Base-by-base conservation (phyloP, 1,284 basidiomycete genomes). In the Ganoderma lingzhi region DNA sequence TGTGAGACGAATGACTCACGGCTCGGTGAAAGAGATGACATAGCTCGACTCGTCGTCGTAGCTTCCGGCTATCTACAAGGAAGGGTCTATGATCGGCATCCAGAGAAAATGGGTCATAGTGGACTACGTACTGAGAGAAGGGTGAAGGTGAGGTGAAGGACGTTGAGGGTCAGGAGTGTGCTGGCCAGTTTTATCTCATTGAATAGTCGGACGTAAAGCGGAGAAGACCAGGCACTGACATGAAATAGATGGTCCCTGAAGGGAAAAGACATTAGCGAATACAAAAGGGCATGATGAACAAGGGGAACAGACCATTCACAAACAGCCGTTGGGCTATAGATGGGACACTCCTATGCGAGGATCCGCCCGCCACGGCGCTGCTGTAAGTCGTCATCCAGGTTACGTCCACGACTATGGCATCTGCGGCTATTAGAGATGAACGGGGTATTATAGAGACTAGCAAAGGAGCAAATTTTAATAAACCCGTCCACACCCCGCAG, bases 21-120 rank as follows among this genome's bases (percentile, higher is more conserved):
- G 64, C 15, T 65, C 64, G n/a, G 64, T 44, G 41, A 65, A 65
- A 9, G 41, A 35, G 17, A 65, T 41, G 55, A 65, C 9, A 39
- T 42, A 59, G 64, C 53, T 58, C 10, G 64, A 41, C 35, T 37
- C 30, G 0, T 12, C 4, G 9, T 14, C n/a, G 17, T 37, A 9
- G 5, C 1, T 55, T 23, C 23, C 23, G 23, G 45, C 32, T n/a
- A 51, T 32, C 30, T 55, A 14, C 51, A 35, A 23, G 23, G 48
- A 15, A 37, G 6, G 45, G 10, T 12, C 6, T 8, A n/a, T 53
- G 3, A 63, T 3, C n/a, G 6, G n/a, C 14, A 14, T 5, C 9
- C 23, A 23, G 19, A n/a, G n/a, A n/a, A 48, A 6, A 48, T 28
- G 10, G 10, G 48, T 3, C 48, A 51, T 14, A 5, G 4, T 8